These are phyloP conservation scores for Phytophthora vignae DNA, from an alignment of 352 stramenopile genomes.

Conservation along the genomic window DNA sequence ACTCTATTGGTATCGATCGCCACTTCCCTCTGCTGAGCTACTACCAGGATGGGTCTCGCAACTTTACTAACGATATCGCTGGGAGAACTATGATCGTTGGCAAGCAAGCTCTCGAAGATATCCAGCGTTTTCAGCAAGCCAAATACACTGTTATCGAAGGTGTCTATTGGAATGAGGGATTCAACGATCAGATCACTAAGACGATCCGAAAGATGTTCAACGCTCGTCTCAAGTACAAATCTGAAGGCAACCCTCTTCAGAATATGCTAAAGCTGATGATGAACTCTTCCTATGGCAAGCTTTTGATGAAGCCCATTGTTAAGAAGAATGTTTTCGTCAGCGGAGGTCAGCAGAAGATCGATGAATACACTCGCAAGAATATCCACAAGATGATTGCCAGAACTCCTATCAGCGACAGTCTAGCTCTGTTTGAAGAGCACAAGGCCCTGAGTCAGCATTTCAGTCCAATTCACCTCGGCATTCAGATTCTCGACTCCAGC, in stretches of 20 bases:
- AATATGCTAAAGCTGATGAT: slow-evolving; percentile 18
- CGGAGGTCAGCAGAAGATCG: neutral
- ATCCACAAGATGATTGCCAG: neutral
- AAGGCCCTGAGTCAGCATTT: too few relatives aligned
- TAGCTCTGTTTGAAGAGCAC: neutral
- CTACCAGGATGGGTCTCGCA: too few relatives aligned
- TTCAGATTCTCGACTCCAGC: too few relatives aligned
- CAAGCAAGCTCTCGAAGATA: too few relatives aligned
- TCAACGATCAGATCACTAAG: slow-evolving; percentile 5
- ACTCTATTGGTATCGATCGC: neutral
- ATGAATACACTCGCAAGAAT: slow-evolving; percentile 14
- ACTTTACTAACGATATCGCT: too few relatives aligned
- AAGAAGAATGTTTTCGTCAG: slow-evolving; percentile 13
- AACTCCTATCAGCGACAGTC: slow-evolving; percentile 4
- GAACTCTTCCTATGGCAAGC: slow-evolving; percentile 14
- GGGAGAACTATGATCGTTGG: too few relatives aligned
- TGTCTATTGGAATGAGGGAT: slow-evolving; percentile 19
- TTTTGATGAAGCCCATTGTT: slow-evolving; percentile 13
- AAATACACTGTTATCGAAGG: slow-evolving; percentile 6
- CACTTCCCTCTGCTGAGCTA: slow-evolving; percentile 7
- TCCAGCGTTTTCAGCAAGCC: too few relatives aligned
- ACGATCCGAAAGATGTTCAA: slow-evolving; percentile 3
- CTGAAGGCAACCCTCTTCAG: slow-evolving; percentile 4
- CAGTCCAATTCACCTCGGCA: too few relatives aligned
- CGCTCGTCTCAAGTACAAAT: slow-evolving; percentile 8